These are phyloP conservation scores for Pulveroboletus sp. DNA, from an alignment of 768 basidiomycete species.

Conservation along the genomic window DNA sequence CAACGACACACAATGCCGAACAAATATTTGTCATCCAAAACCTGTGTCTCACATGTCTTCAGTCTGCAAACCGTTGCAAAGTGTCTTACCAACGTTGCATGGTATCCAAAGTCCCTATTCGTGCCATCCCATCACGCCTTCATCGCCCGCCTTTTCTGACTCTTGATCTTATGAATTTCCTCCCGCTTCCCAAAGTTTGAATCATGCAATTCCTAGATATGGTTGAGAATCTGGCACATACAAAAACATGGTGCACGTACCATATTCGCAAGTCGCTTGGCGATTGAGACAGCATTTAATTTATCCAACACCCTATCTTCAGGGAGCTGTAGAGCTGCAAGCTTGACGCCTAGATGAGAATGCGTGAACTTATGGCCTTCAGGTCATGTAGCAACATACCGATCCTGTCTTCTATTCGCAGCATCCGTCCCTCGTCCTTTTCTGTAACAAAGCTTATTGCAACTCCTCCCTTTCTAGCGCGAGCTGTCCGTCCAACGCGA, in stretches of 20 bases:
- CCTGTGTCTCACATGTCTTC: not conserved
- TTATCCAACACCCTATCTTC: conserved; percentile 82
- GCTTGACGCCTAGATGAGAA: conserved; percentile 55
- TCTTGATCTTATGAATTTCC: conserved; percentile 73
- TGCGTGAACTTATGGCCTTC: not conserved
- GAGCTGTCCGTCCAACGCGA: conserved; percentile 90
- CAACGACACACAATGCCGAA: conserved; percentile 15
- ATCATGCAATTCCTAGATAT: conserved; percentile 74
- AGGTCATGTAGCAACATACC: conserved; percentile 46
- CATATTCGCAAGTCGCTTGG: conserved; percentile 93
- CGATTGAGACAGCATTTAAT: conserved; percentile 86
- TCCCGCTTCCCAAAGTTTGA: conserved; percentile 88
- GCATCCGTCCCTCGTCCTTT: conserved; percentile 79
- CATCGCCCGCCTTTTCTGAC: conserved; percentile 21
- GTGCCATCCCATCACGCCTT: not conserved
- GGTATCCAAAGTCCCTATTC: too few relatives aligned
- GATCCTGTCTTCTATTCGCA: conserved; percentile 83
- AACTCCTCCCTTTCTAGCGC: conserved; percentile 84
- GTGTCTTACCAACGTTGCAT: conserved; percentile 9
- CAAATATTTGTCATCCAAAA: too few relatives aligned
- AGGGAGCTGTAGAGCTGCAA: conserved; percentile 71
- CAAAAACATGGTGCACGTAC: conserved; percentile 36
- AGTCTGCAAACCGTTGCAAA: not conserved
- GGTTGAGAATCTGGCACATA: conserved; percentile 2
- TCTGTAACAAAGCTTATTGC: conserved; percentile 96